Evolutionary conservation across 116 monocot genomes (phyloP), one percentile per base, ranked within the genome.

Genomic region (Posidonia oceanica): DNA sequence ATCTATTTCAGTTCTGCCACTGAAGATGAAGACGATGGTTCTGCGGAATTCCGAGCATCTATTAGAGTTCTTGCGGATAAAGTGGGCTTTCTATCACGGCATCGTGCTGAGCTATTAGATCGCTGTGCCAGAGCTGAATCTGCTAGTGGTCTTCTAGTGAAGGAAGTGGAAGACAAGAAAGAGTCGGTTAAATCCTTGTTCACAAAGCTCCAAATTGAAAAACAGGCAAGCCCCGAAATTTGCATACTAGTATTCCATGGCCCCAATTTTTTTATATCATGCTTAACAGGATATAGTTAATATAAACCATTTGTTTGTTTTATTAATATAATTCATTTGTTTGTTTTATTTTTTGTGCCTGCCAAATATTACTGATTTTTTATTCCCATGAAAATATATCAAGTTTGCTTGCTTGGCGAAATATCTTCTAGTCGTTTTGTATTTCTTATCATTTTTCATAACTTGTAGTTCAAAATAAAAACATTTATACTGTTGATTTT

Each of bases 121-220:
- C 81, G 83, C 4, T 82, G 59, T 61, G 80, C 86, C 16, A 80
- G 69, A 62, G 61, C 72, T n/a, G 88, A 92, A 79, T 63, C 76
- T 67, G 77, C 86, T 69, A 76, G 77, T 59, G 69, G 59, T 69
- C 70, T 68, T 48, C 76, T 87, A 70, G 38, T 79, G 18, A 87
- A 83, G 78, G 87, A 87, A 54, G n/a, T 93, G 57, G 84, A 92
- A 74, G 88, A 99, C 54, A 88, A 93, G 78, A 88, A 88, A 51
- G 99, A 99, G 48, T 56, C 75, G 62, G 62, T 82, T 61, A 82
- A 83, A 72, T 86, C n/a, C 72, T 79, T 99, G n/a, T 88, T 88
- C 72, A 67, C 70, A 58, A 90, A 99, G 56, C 84, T 68, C 67
- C 99, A 88, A 74, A 64, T 88, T 62, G 93, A 88, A 40, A 90